Base-by-base conservation (phyloP, 2,329 filamentous ascomycete species). In the Hortaea sp. region DNA sequence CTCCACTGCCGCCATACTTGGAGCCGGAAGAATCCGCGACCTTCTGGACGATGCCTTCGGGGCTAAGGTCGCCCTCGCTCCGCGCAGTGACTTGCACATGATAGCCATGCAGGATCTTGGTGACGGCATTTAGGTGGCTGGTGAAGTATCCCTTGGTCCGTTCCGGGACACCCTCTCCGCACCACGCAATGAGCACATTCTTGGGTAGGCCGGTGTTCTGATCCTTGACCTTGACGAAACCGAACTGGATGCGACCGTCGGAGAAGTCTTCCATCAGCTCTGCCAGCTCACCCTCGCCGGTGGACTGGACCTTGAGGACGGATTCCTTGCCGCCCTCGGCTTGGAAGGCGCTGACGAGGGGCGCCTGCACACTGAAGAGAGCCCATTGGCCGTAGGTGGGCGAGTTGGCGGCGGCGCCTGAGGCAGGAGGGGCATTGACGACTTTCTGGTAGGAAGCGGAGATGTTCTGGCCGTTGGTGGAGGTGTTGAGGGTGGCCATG, bases 101-200 rank as follows among this genome's bases (percentile, higher is more conserved):
- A 67, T 97, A 98, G 55, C 92, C 82, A 70, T 95, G 89, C 38
- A 98, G 78, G 56, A 95, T 76, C 69, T 95, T 95, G 51, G 88
- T 82, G 34, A 97, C 88, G 41, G 88, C 84, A 50, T 85, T 82
- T 41, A 92, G 73, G 69, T 98, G 90, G 69, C 88, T 95, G 55
- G 88, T 95, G 65, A 98, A 98, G 70, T 97, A 97, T 54, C 92
- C 92, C 70, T 97, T 98, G 51, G 90, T 97, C 60, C 90, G 78
- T 70, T 98, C 92, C n/a, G 92, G 92, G 11, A 98, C 92, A 57
- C 92, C 92, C 63, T 94, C 90, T 55, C 92, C 92, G 66, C 92
- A 98, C 85, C 92, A 98, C 55, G 85, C 89, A 63, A 98, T 88
- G 55, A 98, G 76, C 49, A 94, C 87, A 64, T 82, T 85, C 73